Conservation (phyloP, 441 rosid species). For the Capsella rubella region DNA sequence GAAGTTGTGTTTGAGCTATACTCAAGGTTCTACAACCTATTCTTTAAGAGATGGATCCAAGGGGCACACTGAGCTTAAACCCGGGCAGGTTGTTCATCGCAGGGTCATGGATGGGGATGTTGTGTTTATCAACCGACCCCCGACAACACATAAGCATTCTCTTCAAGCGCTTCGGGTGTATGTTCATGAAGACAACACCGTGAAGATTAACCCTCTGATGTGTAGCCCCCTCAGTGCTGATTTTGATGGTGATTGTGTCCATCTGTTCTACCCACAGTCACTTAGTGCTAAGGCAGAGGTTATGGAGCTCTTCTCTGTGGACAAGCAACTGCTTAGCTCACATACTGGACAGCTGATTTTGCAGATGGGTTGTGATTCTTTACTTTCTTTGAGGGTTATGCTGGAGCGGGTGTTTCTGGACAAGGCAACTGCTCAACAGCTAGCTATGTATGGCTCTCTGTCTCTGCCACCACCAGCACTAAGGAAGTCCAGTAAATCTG, state of each 20-base stretch:
- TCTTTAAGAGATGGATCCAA: conserved; percentile 94
- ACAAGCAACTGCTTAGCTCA: conserved; percentile 92
- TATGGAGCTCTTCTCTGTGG: conserved; percentile 86
- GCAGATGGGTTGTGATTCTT: conserved; percentile 79
- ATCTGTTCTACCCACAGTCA: conserved; percentile 92
- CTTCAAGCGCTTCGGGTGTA: conserved; percentile 91
- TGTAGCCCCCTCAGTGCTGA: conserved; percentile 95
- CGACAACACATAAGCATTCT: conserved; percentile 95
- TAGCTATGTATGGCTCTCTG: conserved; percentile 72
- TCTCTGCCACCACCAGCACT: conserved; percentile 78
- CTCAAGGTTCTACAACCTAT: conserved; percentile 76
- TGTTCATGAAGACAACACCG: conserved; percentile 91
- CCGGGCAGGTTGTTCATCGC: conserved; percentile 90
- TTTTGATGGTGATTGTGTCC: conserved; percentile 96
- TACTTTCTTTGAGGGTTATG: conserved; percentile 73
- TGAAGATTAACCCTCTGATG: conserved; percentile 91
- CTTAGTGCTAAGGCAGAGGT: conserved; percentile 94
- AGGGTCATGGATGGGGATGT: conserved; percentile 93
- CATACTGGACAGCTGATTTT: conserved; percentile 83
- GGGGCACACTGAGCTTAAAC: conserved; percentile 80
- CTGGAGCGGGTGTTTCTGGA: conserved; percentile 57
- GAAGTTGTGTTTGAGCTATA: conserved; percentile 75
- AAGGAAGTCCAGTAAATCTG: conserved; percentile 49
- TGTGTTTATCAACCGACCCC: conserved; percentile 94
- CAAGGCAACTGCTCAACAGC: conserved; percentile 67